phyloP scores from a whole-genome alignment of 192 early-diverging fungal genomes.

The Linnemannia zychae region DNA sequence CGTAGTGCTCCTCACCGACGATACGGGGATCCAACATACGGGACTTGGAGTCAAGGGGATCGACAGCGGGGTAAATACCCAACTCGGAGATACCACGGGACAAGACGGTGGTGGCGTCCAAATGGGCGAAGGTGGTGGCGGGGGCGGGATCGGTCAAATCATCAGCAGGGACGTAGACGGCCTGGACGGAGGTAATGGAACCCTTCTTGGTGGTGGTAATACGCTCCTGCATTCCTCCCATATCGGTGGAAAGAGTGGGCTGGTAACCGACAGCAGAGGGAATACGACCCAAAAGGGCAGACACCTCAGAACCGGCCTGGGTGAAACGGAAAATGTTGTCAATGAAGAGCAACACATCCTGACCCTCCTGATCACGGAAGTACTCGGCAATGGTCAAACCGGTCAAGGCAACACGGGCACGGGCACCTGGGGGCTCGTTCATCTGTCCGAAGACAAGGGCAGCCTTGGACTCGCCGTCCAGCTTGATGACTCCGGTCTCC shows the following conservation, averaged over 20 bases:
- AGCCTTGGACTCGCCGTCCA: slow-evolving; percentile 94
- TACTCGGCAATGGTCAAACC: slow-evolving; percentile 99
- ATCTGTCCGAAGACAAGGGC: slow-evolving; percentile 98
- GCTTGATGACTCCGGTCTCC: slow-evolving; percentile 94
- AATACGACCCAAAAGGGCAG: slow-evolving; percentile 98
- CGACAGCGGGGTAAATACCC: slow-evolving; percentile 99
- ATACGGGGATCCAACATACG: slow-evolving; percentile 98
- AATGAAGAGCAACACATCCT: slow-evolving; percentile 99
- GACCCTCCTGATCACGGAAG: slow-evolving; percentile 99
- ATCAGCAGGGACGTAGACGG: slow-evolving; percentile 98
- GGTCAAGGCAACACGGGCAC: slow-evolving; percentile 98
- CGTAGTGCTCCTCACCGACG: slow-evolving; percentile 95
- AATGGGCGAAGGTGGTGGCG: slow-evolving; percentile 98
- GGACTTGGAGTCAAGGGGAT: slow-evolving; percentile 98
- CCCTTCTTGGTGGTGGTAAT: slow-evolving; percentile 99
- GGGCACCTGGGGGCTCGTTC: slow-evolving; percentile 99
- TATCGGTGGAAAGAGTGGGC: slow-evolving; percentile 98
- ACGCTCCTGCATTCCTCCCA: slow-evolving; percentile 99
- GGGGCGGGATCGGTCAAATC: slow-evolving; percentile 99
- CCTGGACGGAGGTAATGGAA: slow-evolving; percentile 98
- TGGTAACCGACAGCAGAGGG: slow-evolving; percentile 99
- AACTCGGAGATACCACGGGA: slow-evolving; percentile 98
- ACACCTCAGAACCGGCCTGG: slow-evolving; percentile 99
- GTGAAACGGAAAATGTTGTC: slow-evolving; percentile 99
- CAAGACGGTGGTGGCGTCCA: slow-evolving; percentile 99